phyloP scores from a whole-genome alignment of 2,329 filamentous ascomycete genomes.

The Xylariaceae sp. region DNA sequence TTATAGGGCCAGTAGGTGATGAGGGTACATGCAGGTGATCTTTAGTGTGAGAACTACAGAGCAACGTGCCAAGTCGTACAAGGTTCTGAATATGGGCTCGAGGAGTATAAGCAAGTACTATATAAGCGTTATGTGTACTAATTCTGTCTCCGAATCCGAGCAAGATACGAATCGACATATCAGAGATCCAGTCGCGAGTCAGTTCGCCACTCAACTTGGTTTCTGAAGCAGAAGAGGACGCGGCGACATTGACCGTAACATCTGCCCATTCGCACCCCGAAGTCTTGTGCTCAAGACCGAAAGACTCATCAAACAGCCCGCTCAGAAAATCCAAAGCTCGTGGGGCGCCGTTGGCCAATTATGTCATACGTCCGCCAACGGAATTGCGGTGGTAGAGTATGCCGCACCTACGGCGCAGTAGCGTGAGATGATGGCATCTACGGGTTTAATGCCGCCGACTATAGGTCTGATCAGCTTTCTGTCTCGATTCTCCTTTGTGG shows the following conservation, averaged over 20 bases:
- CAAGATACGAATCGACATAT: too few relatives aligned
- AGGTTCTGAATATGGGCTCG: too few relatives aligned
- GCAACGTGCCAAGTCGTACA: too few relatives aligned
- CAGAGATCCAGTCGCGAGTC: too few relatives aligned
- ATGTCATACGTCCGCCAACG: conserved; percentile 2
- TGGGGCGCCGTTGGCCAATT: conserved; percentile 2
- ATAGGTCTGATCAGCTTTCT: neutral
- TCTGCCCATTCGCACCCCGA: neutral
- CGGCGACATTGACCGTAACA: conserved; percentile 4
- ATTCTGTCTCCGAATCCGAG: too few relatives aligned
- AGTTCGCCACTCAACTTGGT: too few relatives aligned
- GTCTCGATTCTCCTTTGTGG: neutral
- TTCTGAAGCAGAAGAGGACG: neutral
- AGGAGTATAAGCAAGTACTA: too few relatives aligned
- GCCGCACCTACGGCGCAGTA: conserved; percentile 5
- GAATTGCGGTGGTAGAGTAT: conserved; percentile 8
- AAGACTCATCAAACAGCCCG: conserved; percentile 2
- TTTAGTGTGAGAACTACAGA: too few relatives aligned
- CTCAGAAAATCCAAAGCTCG: conserved; percentile 2
- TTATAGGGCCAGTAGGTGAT: too few relatives aligned
- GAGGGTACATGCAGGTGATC: too few relatives aligned
- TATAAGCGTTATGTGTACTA: too few relatives aligned
- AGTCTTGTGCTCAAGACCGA: conserved; percentile 3
- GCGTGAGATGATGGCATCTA: conserved; percentile 3
- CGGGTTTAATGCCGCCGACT: conserved; percentile 4